These are phyloP conservation scores for Parachaetomium inaequale DNA, from an alignment of 495 filamentous ascomycete species.

Conservation along the genomic window DNA sequence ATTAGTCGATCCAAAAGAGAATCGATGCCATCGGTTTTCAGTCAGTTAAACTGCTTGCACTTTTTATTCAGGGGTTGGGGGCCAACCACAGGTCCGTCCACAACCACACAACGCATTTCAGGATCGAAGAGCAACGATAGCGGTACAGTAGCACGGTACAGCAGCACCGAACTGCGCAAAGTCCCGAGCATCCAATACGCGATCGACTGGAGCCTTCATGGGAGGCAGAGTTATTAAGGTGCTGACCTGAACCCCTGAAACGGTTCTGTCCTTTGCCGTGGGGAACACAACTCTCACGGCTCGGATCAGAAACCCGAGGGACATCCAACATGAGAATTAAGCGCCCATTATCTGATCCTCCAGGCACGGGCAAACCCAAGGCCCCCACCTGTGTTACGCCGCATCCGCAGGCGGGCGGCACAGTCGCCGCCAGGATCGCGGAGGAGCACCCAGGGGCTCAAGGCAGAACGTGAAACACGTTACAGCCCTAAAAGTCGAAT, in stretches of 20 bases:
- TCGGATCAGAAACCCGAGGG: neutral
- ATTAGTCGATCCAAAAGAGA: too few relatives aligned
- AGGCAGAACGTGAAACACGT: conserved; percentile 13
- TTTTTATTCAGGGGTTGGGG: too few relatives aligned
- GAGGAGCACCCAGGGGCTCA: neutral
- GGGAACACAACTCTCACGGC: too few relatives aligned
- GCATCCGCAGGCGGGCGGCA: neutral
- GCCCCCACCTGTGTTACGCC: neutral
- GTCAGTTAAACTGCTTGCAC: too few relatives aligned
- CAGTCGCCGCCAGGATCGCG: neutral
- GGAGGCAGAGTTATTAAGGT: neutral
- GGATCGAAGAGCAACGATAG: too few relatives aligned
- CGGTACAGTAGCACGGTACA: too few relatives aligned
- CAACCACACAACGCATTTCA: too few relatives aligned
- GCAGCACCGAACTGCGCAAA: too few relatives aligned
- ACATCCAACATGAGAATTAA: neutral
- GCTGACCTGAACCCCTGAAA: neutral
- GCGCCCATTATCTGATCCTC: neutral
- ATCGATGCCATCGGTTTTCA: too few relatives aligned
- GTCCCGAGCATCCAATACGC: too few relatives aligned
- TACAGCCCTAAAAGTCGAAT: neutral
- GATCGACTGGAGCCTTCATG: too few relatives aligned
- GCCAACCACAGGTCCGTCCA: too few relatives aligned
- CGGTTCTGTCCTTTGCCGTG: neutral
- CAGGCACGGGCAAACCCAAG: neutral